These are phyloP conservation scores for Hypoxylon sp. DNA, from an alignment of 2,329 filamentous ascomycete genomes.

Conservation along the genomic window DNA sequence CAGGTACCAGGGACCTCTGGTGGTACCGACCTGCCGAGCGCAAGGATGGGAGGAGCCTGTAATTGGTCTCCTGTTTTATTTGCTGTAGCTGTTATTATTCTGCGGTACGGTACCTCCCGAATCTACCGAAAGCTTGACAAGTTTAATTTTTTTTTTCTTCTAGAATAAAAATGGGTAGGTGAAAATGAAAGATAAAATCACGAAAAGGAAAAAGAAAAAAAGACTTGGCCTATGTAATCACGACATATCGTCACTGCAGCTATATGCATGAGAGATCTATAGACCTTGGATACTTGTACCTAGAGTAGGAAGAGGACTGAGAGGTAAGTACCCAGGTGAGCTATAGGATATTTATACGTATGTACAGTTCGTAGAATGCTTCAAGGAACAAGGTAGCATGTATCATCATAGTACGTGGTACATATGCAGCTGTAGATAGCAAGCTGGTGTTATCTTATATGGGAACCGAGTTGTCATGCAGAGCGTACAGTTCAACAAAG, in stretches of 20 bases:
- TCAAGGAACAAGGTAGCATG: too few species aligned
- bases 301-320: not conserved
- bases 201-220: too few species aligned
- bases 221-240: too few species aligned
- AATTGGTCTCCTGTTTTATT: constrained; percentile 19
- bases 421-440: not conserved
- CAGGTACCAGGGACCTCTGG: not conserved
- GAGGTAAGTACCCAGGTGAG: too few species aligned
- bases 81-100: constrained; percentile 13
- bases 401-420: too few species aligned
- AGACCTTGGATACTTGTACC: too few species aligned
- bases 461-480: not conserved
- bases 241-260: not conserved
- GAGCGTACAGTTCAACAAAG: not conserved
- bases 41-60: not conserved
- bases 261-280: not conserved
- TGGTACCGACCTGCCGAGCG: not conserved
- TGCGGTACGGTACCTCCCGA: constrained; percentile 22
- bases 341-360: too few species aligned
- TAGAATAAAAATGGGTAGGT: too few species aligned
- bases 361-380: too few species aligned
- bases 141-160: constrained; percentile 3
- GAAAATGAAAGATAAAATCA: too few species aligned
- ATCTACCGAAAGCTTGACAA: constrained; percentile 23
- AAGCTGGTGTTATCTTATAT: not conserved